phyloP scores from a whole-genome alignment of 2,329 filamentous ascomycete genomes.

The Neocatenulostroma microsporum region DNA sequence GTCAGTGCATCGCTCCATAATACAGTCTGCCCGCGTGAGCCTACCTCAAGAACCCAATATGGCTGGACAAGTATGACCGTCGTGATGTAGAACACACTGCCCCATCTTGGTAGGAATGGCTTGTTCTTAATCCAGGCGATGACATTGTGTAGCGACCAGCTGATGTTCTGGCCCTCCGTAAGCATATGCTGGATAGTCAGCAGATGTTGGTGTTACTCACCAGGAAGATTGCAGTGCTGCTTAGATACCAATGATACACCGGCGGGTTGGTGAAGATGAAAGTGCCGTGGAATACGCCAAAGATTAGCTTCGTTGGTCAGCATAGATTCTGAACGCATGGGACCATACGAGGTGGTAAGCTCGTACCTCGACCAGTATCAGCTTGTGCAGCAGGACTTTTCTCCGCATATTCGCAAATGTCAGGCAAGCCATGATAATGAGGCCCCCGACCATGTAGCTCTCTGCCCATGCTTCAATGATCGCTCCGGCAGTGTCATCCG shows the following conservation, averaged over 20 bases:
- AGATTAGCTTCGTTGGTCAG: conserved; percentile 14
- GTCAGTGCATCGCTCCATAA: no score
- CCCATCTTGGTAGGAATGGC: conserved; percentile 41
- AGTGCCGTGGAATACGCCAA: conserved; percentile 50
- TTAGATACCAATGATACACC: conserved; percentile 57
- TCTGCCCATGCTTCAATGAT: conserved; percentile 27
- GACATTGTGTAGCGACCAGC: conserved; percentile 58
- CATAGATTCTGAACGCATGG: not conserved
- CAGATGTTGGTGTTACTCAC: conserved; percentile 1
- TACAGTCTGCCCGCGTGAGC: no score
- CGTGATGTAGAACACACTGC: conserved; percentile 50
- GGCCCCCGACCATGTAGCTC: conserved; percentile 30
- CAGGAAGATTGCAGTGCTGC: conserved; percentile 51
- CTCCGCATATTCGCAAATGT: conserved; percentile 44
- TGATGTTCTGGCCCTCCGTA: conserved; percentile 44
- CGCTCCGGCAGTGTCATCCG: conserved; percentile 15
- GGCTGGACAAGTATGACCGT: conserved; percentile 53
- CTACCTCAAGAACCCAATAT: conserved; percentile 59
- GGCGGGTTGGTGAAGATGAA: conserved; percentile 52
- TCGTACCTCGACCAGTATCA: conserved; percentile 43
- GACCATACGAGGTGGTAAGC: no score
- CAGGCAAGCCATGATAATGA: conserved; percentile 43
- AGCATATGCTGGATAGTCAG: no score
- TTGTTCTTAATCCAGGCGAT: conserved; percentile 61
- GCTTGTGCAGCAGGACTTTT: conserved; percentile 42